Evolutionary conservation across 176 grass and related monocot genomes (phyloP).

Genomic region (barley (Hordeum vulgare)): DNA sequence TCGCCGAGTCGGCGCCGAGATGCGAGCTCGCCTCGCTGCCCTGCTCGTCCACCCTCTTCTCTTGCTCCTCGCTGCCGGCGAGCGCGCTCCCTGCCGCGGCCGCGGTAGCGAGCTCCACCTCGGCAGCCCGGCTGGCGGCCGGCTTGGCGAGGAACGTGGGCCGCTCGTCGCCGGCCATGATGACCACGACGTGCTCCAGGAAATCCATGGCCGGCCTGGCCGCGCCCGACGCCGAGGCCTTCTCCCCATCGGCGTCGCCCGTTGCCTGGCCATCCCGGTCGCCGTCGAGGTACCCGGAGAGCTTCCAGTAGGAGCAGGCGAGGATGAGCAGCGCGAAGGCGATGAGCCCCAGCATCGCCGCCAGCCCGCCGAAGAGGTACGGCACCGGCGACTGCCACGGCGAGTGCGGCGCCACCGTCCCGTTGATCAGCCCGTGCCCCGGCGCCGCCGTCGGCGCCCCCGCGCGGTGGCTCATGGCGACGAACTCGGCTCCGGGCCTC

Average conservation of each 20-base stretch:
- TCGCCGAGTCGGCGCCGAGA: not conserved
- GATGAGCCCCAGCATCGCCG: conserved; percentile 71
- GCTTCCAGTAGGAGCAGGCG: conserved; percentile 88
- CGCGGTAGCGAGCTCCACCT: conserved; percentile 16
- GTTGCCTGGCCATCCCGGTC: not conserved
- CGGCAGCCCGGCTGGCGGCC: conserved; percentile 25
- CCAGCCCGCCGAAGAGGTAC: conserved; percentile 70
- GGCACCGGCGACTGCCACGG: conserved; percentile 74
- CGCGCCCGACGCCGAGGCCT: conserved; percentile 3
- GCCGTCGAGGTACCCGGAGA: conserved; percentile 48
- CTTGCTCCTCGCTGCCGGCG: not conserved
- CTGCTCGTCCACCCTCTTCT: not conserved
- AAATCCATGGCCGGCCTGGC: not conserved
- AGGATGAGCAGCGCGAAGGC: conserved; percentile 77
- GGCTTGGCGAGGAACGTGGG: conserved; percentile 61
- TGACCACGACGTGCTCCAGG: conserved; percentile 1
- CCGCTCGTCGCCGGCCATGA: conserved; percentile 80
- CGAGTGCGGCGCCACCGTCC: conserved; percentile 38
- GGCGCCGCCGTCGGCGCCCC: conserved; percentile 16
- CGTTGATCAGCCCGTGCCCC: conserved; percentile 9
- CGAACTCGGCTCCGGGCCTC: conserved; percentile 53
- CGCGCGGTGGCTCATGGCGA: conserved; percentile 9
- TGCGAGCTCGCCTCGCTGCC: not conserved
- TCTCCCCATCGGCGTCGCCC: conserved; percentile 5
- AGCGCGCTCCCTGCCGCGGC: not conserved